phyloP scores from a whole-genome alignment of 176 grass and related monocot genomes.

The Puccinellia tenuiflora region DNA sequence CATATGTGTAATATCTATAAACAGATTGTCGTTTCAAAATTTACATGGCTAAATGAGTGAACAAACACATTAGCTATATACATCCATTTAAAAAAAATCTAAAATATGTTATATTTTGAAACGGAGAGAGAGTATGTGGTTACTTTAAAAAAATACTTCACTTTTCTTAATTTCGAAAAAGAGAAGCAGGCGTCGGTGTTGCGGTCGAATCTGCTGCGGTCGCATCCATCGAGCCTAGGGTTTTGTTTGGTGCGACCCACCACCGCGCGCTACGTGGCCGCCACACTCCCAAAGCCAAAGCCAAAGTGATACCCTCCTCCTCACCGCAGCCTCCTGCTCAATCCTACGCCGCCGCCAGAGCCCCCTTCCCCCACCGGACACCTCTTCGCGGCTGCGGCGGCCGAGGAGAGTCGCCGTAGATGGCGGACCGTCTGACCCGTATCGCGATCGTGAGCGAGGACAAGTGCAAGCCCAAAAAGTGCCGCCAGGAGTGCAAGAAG shows the following conservation, averaged over 20 bases:
- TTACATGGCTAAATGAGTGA: too few species aligned
- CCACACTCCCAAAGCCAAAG: conserved; percentile 22
- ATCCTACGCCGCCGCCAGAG: conserved; percentile 19
- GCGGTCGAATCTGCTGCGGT: background rate
- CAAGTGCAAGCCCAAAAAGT: conserved; percentile 97
- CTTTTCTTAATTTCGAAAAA: too few species aligned
- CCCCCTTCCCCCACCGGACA: background rate
- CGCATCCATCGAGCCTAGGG: conserved; percentile 25
- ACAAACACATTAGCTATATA: too few species aligned
- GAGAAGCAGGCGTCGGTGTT: background rate
- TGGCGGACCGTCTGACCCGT: conserved; percentile 88
- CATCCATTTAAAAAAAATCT: too few species aligned
- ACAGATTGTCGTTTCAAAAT: too few species aligned
- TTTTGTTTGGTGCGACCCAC: conserved; percentile 7
- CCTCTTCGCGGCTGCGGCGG: background rate
- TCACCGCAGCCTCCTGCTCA: conserved; percentile 15
- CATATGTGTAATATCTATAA: too few species aligned
- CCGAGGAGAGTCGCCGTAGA: conserved; percentile 5
- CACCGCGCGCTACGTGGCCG: conserved; percentile 22
- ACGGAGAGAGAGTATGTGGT: too few species aligned
- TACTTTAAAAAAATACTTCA: too few species aligned
- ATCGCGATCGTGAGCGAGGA: conserved; percentile 94
- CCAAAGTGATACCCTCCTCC: conserved; percentile 8
- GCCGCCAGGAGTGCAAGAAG: conserved; percentile 99
- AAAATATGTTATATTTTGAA: too few species aligned